Evolutionary conservation across 73 alveolate species (phyloP).

Genomic region (Stentor coeruleus): DNA sequence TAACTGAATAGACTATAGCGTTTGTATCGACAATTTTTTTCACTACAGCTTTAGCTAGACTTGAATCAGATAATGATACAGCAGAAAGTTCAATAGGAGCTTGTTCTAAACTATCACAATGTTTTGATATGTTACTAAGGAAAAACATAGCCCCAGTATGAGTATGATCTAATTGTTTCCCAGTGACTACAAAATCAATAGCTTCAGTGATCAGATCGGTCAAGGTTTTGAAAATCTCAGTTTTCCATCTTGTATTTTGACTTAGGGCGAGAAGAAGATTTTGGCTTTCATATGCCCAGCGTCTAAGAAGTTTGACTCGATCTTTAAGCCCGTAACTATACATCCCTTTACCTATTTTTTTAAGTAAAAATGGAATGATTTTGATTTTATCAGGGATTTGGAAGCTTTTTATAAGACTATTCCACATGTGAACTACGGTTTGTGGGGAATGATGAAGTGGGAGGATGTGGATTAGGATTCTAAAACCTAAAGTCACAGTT

Average conservation of each 20-base stretch:
- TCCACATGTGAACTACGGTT: not conserved
- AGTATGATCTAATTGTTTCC: not conserved
- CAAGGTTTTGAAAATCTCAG: not conserved
- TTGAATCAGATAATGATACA: not conserved
- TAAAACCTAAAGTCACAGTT: not conserved
- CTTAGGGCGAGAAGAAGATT: not conserved
- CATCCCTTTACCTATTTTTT: not conserved
- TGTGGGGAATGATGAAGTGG: constrained; percentile 23
- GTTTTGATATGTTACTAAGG: not conserved
- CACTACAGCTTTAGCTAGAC: not conserved
- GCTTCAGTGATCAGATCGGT: not conserved
- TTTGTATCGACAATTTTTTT: not conserved
- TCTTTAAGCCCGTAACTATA: not conserved
- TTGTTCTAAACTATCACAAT: not conserved
- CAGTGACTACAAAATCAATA: not conserved
- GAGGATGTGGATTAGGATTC: not conserved
- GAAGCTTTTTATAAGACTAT: not conserved
- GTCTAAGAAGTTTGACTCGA: not conserved
- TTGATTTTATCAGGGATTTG: not conserved
- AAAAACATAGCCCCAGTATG: constrained; percentile 6
- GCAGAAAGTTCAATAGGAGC: not conserved
- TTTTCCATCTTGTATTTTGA: not conserved
- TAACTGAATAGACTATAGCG: not conserved
- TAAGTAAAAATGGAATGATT: not conserved
- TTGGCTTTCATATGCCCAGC: constrained; percentile 13